A percentile compares a stretch with the other conserved stretches of the same genome.
Evolutionary conservation across 345 rosid species (phyloP).

Genomic region (Schrenkiella parvula): DNA sequence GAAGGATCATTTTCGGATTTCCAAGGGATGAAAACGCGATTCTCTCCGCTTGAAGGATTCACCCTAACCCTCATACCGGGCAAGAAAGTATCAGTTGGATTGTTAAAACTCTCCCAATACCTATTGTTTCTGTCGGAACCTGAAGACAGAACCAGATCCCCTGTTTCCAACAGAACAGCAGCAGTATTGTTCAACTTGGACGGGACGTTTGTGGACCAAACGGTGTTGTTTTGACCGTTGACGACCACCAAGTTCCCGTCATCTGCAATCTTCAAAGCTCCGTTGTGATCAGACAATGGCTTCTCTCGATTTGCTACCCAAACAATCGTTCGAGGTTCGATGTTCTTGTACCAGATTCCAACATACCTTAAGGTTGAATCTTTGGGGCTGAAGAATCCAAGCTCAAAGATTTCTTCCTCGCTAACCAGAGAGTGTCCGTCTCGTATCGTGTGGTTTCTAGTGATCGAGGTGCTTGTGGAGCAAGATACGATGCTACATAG

Average conservation of each 20-base stretch:
- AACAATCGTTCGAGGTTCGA: constrained; percentile 31
- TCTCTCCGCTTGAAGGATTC: neutral
- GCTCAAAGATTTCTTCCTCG: constrained; percentile 32
- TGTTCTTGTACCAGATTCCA: constrained; percentile 61
- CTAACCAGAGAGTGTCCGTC: constrained; percentile 51
- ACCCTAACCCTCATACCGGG: constrained; percentile 28
- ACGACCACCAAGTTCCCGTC: constrained; percentile 36
- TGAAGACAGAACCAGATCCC: constrained; percentile 41
- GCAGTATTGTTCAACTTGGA: constrained; percentile 14
- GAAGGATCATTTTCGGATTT: constrained; percentile 29
- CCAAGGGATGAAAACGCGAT: constrained; percentile 19
- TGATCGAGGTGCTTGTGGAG: constrained; percentile 32
- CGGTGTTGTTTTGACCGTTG: neutral
- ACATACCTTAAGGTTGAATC: constrained; percentile 44
- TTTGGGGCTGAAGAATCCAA: constrained; percentile 61
- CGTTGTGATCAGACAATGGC: constrained; percentile 42
- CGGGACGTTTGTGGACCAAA: constrained; percentile 44
- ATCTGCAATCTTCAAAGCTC: constrained; percentile 39
- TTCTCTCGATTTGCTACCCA: constrained; percentile 71
- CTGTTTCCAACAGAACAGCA: constrained; percentile 36
- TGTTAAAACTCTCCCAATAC: constrained; percentile 53
- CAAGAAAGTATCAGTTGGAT: constrained; percentile 32
- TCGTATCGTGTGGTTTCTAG: constrained; percentile 32
- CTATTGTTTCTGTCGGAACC: neutral
- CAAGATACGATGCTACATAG: constrained; percentile 27